Evolutionary conservation across 345 rosid genomes (phyloP).

Genomic region (Clausena lansium): DNA sequence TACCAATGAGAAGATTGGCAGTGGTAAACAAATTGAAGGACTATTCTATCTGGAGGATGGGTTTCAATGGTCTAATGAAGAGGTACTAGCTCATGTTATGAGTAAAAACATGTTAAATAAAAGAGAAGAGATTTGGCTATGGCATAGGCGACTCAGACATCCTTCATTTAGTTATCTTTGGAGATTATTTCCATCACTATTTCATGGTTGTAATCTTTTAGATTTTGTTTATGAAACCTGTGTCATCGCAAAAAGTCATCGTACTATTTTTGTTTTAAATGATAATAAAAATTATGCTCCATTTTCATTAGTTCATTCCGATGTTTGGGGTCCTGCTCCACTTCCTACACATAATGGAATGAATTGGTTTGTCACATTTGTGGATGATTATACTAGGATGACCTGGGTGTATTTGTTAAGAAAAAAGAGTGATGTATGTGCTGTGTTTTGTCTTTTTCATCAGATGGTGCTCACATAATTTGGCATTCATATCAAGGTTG

Average conservation of each 20-base stretch:
- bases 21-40: background rate
- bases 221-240: background rate
- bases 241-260: background rate
- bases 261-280: background rate
- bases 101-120: background rate
- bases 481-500: background rate
- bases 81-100: background rate
- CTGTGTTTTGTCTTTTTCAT: background rate
- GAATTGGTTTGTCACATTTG: background rate
- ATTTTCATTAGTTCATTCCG: background rate
- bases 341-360: background rate
- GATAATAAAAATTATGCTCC: too few relatives aligned
- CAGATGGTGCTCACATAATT: background rate
- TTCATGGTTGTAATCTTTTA: background rate
- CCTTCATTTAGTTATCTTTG: background rate
- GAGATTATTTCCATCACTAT: background rate
- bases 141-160: background rate
- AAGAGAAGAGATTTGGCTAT: background rate
- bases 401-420: background rate
- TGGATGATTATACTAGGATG: background rate
- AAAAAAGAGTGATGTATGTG: background rate
- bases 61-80: too few relatives aligned
- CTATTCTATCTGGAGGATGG: too few relatives aligned
- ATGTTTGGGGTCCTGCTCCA: background rate
- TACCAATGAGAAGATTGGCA: background rate